Conservation (phyloP, 2,329 filamentous ascomycete species). For the Botryotinia globosa region DNA sequence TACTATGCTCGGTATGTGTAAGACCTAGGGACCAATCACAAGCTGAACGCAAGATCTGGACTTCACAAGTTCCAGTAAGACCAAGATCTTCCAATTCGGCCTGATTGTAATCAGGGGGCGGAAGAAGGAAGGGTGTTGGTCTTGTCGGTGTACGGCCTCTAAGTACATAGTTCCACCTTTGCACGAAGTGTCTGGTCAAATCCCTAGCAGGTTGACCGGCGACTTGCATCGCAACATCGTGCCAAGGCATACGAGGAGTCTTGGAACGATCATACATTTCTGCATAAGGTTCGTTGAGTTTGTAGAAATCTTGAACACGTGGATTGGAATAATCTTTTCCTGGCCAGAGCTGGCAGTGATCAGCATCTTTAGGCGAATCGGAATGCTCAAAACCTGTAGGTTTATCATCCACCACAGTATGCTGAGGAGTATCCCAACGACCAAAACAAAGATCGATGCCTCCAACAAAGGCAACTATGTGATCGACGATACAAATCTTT, state of each 20-base stretch:
- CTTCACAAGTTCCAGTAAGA: conserved; percentile 89
- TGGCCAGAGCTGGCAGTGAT: conserved; percentile 94
- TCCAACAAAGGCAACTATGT: conserved; percentile 91
- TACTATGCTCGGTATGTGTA: conserved; percentile 85
- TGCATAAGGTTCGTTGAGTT: conserved; percentile 89
- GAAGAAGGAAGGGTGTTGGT: conserved; percentile 88
- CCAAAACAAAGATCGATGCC: conserved; percentile 97
- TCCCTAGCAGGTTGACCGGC: conserved; percentile 94
- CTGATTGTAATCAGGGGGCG: conserved; percentile 85
- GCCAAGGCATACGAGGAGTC: conserved; percentile 95
- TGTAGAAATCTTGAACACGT: conserved; percentile 90
- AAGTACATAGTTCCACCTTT: conserved; percentile 96
- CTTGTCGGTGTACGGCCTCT: conserved; percentile 89
- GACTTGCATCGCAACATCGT: conserved; percentile 96
- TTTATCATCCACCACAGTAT: conserved; percentile 87
- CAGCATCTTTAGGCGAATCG: conserved; percentile 77
- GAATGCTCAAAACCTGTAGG: conserved; percentile 86
- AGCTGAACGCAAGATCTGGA: conserved; percentile 91
- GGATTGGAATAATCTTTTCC: conserved; percentile 99
- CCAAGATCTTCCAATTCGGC: conserved; percentile 85
- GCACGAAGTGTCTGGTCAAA: conserved; percentile 91
- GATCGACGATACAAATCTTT: conserved; percentile 95
- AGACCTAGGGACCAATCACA: conserved; percentile 90
- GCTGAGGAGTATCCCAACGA: conserved; percentile 94
- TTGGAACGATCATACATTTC: conserved; percentile 96